These are phyloP conservation scores for Aphanomyces cochlioides DNA, from an alignment of 352 stramenopile species.

Conservation along the genomic window DNA sequence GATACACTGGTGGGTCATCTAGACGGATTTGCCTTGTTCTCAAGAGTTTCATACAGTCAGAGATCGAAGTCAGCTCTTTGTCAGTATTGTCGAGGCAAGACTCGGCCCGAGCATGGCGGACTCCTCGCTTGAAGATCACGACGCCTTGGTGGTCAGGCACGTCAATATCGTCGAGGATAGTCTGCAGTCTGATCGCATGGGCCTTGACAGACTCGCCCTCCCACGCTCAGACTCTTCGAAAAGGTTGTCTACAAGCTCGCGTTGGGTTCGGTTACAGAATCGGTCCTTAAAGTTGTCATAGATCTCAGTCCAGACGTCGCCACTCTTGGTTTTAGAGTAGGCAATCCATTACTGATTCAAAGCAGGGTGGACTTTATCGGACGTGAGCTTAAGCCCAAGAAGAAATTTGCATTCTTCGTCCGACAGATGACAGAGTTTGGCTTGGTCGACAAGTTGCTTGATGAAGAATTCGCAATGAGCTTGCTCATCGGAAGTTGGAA, in stretches of 20 bases:
- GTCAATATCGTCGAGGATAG: conserved; percentile 1
- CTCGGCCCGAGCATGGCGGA: not conserved
- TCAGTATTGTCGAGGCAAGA: conserved; percentile 1
- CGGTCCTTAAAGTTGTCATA: not conserved
- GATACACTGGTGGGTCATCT: not conserved
- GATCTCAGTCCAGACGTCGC: not conserved
- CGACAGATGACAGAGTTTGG: not conserved
- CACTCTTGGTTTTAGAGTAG: not conserved
- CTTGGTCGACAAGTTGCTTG: conserved; percentile 4
- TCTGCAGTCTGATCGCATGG: not conserved
- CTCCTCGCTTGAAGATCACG: conserved; percentile 2
- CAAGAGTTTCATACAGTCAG: conserved; percentile 1
- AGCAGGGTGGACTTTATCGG: not conserved
- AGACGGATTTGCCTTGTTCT: not conserved
- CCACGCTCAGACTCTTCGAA: not conserved
- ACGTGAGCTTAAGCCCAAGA: not conserved
- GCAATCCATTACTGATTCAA: not conserved
- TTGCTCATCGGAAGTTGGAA: not conserved
- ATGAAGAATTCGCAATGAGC: conserved; percentile 11
- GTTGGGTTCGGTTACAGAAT: not conserved
- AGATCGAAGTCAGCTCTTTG: not conserved
- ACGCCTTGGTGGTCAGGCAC: not conserved
- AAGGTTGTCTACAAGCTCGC: not conserved
- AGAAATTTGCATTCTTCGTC: not conserved
- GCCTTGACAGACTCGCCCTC: not conserved